Base-by-base conservation (phyloP, 306 rosid species). In the Quercus dentata region DNA sequence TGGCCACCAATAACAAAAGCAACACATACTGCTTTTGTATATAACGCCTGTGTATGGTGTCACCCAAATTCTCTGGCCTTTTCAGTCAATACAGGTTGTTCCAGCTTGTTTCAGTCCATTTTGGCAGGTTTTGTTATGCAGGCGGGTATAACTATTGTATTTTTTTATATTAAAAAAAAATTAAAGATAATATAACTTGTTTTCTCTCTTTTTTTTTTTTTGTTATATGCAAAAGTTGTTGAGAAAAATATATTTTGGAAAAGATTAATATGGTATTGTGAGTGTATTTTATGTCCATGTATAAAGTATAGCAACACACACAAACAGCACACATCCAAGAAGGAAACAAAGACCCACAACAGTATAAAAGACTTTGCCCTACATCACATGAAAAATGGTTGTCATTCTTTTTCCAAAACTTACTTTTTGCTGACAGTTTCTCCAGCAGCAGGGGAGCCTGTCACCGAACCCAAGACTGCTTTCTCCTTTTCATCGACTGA, bases 351-450 rank as follows among this genome's bases (percentile, higher is more conserved):
- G 11, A 35, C 67, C 35, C 27, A 5, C 15, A 4, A 13, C n/a
- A 23, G 30, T 38, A 15, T 20, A 31, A 46, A 30, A 55, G 4
- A 28, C 3, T 31, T n/a, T 35, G 12, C 2, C 12, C 10, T 4
- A 30, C 13, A 21, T 15, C 9, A 41, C 70, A 7, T 59, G 1
- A 38, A 38, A 38, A 38, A 38, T 27, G 2, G 4, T 17, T 56
- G 56, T 56, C n/a, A 10, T 74, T 74, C 0, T 14, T 19, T 18
- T 65, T 21, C 2, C n/a, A 9, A 4, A 35, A 69, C 87, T 58
- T 78, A 89, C 92, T 84, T 89, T 73, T 89, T 89, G 88, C 88
- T 89, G 3, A 71, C 12, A 46, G 80, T 55, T 74, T 78, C 88
- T 17, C 71, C 89, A 10, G 85, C 28, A 30, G 28, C 38, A 23